Conservation (phyloP, 1,284 basidiomycete genomes). For the Malassezia dermatis region DNA sequence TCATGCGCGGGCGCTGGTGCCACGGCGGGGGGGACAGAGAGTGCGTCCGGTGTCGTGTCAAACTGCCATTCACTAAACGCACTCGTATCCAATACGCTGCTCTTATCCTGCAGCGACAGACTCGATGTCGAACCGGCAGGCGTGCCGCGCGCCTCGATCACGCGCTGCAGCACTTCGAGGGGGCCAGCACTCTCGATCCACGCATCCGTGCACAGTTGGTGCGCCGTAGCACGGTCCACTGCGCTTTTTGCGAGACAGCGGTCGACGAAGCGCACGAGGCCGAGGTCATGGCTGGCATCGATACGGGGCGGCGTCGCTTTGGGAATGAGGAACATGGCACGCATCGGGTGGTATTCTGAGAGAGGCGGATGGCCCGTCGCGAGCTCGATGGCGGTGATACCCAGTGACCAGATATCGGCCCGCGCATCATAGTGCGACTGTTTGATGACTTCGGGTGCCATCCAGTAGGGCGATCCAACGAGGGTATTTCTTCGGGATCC, state of each 20-base stretch:
- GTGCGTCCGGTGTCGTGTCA: neutral
- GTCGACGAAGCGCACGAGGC: constrained; percentile 85
- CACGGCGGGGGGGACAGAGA: neutral
- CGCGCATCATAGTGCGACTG: constrained; percentile 64
- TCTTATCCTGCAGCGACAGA: constrained; percentile 17
- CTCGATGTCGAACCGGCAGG: constrained; percentile 52
- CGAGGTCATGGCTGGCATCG: constrained; percentile 67
- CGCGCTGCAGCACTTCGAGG: constrained; percentile 37
- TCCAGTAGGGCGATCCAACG: constrained; percentile 87
- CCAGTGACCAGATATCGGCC: constrained; percentile 51
- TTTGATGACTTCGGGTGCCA: constrained; percentile 92
- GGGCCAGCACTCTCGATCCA: constrained; percentile 67
- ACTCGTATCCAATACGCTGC: constrained; percentile 10
- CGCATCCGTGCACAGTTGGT: constrained; percentile 77
- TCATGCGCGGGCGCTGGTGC: neutral
- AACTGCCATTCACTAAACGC: constrained; percentile 11
- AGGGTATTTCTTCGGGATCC: constrained; percentile 82
- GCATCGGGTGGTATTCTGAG: constrained; percentile 51
- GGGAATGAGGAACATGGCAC: constrained; percentile 51
- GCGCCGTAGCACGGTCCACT: constrained; percentile 73
- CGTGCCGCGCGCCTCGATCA: constrained; percentile 1
- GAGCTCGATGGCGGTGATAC: constrained; percentile 51
- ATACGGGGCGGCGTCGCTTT: constrained; percentile 73
- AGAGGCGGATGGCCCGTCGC: constrained; percentile 51
- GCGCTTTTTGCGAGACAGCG: constrained; percentile 89